Base-by-base conservation (phyloP, 2,329 filamentous ascomycete genomes). In the Thermothelomyces thermophilus region DNA sequence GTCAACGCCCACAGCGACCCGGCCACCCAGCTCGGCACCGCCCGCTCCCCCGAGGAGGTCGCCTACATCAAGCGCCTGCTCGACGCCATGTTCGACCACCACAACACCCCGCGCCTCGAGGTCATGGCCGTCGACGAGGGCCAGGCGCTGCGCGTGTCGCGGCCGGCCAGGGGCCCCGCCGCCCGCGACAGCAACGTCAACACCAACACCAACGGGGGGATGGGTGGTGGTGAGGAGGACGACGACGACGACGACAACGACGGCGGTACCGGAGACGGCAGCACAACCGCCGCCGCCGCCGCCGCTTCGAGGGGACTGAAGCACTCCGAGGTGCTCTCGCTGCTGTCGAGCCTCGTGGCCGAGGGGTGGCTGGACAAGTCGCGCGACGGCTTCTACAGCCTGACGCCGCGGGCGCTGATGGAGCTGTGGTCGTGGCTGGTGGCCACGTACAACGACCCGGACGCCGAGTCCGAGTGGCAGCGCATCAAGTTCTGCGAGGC, bases 291-390 rank as follows among this genome's bases (percentile, higher is more conserved):
- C 61, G 61, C 51, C 60, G 70, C 64, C 51, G 55, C 69, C 47
- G 48, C 64, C 50, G 64, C 56, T 22, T 75, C 77, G 52, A 76
- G 69, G 52, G 79, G 83, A 0, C 71, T 98, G 28, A 90, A 82
- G 39, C 83, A 87, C 63, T 78, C 77, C 40, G 86, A 95, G 60
- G 89, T 90, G 0, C 86, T 97, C 63, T 73, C 70, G 5, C 73
- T 90, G 41, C 71, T 97, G 58, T 72, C 71, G 3, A 77, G 74
- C 30, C 74, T 98, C 45, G 80, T 91, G 0, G 76, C 80, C 2
- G 86, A 93, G 61, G 86, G 86, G 2, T 98, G 93, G 88, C 77
- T 98, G 49, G 84, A 91, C 65, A 80, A 82, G 63, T 93, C 86
- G 52, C 62, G 65, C 14, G 75, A 76, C 10, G 82, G 82, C 0